Evolutionary conservation across 331 rosid genomes (phyloP).

Genomic region (Dryas integrifolia): DNA sequence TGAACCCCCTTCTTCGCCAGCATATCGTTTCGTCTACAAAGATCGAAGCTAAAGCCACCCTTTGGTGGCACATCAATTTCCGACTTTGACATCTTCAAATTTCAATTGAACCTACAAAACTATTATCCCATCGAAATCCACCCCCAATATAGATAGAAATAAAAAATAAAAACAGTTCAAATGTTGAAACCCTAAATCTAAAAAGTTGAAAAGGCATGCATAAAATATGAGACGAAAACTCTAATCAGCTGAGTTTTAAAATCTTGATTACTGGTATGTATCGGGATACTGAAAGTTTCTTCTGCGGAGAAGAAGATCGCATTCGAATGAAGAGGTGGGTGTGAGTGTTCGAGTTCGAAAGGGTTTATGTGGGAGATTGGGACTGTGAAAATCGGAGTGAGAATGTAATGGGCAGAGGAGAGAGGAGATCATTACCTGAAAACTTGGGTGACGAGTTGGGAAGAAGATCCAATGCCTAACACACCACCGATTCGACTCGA

Average conservation of each 20-base stretch:
- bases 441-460: constrained; percentile 3
- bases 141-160: not conserved
- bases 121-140: not conserved
- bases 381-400: not conserved
- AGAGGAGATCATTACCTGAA: not conserved
- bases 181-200: not conserved
- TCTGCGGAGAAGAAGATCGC: not conserved
- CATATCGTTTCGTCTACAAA: constrained; percentile 85
- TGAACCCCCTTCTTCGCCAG: constrained; percentile 66
- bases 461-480: no score
- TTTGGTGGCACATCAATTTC: constrained; percentile 68
- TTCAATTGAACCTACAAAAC: constrained; percentile 10
- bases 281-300: not conserved
- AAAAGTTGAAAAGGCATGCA: no score
- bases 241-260: not conserved
- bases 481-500: no score
- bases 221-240: not conserved
- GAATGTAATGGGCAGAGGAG: not conserved
- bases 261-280: not conserved
- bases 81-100: constrained; percentile 44
- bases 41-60: constrained; percentile 91
- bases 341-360: not conserved
- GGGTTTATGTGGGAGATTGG: not conserved
- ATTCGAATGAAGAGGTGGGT: not conserved
- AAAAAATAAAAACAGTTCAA: not conserved